Percentiles rank a stretch among this genome's conserved stretches.
phyloP scores from a whole-genome alignment of 768 basidiomycete species.

The Kwoniella europaea region DNA sequence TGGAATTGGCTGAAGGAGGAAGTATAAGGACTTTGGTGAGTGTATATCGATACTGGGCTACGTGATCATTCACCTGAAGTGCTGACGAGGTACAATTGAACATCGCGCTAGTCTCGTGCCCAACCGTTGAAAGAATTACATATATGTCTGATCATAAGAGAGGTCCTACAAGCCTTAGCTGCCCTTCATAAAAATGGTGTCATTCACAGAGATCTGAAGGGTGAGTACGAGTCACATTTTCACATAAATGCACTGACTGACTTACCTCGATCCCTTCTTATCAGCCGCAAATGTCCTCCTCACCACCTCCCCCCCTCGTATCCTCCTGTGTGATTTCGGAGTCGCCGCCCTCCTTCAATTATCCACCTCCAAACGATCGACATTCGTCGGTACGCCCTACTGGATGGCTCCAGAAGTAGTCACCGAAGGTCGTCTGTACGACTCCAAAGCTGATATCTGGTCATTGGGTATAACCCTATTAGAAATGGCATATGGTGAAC shows the following conservation, averaged over 20 bases:
- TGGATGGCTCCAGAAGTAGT: slow-evolving; percentile 99
- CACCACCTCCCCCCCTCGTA: slow-evolving; percentile 76
- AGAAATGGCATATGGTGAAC: slow-evolving; percentile 95
- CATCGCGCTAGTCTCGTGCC: slow-evolving; percentile 71
- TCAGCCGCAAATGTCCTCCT: slow-evolving; percentile 90
- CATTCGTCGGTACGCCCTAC: slow-evolving; percentile 94
- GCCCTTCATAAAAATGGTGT: slow-evolving; percentile 93
- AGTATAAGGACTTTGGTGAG: slow-evolving; percentile 79
- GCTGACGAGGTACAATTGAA: background rate
- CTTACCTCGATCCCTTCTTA: background rate
- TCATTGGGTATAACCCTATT: slow-evolving; percentile 93
- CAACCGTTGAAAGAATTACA: slow-evolving; percentile 84
- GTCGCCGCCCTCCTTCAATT: slow-evolving; percentile 84
- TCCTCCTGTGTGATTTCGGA: slow-evolving; percentile 97
- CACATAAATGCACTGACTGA: background rate
- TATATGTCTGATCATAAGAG: slow-evolving; percentile 82
- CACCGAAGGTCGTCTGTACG: slow-evolving; percentile 82
- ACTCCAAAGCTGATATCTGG: slow-evolving; percentile 98
- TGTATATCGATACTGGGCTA: background rate
- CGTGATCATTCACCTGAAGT: background rate
- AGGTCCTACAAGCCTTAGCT: slow-evolving; percentile 81
- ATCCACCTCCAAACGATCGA: slow-evolving; percentile 87
- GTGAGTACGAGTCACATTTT: slow-evolving; percentile 44
- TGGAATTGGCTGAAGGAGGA: slow-evolving; percentile 96
- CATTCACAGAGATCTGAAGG: slow-evolving; percentile 96